Conservation (phyloP, 805 yeast species). For the Starmerella floris region DNA sequence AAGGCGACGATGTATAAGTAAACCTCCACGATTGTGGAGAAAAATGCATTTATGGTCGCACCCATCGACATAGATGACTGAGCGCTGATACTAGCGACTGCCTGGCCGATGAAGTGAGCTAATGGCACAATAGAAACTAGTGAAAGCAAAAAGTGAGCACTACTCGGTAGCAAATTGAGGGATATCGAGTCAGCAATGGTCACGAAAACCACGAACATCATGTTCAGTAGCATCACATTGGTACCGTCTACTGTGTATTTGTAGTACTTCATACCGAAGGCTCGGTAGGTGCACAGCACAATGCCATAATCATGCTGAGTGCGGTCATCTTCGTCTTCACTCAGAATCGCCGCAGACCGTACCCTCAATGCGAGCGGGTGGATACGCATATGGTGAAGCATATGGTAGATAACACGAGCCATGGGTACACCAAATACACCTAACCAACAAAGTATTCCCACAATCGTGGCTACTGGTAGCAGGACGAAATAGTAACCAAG, state of each 20-base stretch:
- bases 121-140: conserved; percentile 77
- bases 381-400: conserved; percentile 66
- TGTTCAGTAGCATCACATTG: conserved; percentile 77
- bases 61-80: conserved; percentile 98
- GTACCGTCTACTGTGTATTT: conserved; percentile 95
- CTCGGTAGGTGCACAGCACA: conserved; percentile 78
- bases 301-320: conserved; percentile 27
- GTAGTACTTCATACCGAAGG: conserved; percentile 84
- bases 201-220: conserved; percentile 64
- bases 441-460: conserved; percentile 62
- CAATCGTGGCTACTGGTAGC: conserved; percentile 48
- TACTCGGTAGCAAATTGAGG: conserved; percentile 37
- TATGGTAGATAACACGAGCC: conserved; percentile 60
- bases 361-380: conserved; percentile 85
- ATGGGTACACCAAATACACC: conserved; percentile 83
- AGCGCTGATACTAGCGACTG: conserved; percentile 97
- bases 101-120: conserved; percentile 96
- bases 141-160: conserved; percentile 59
- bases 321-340: conserved; percentile 31
- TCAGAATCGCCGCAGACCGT: conserved; percentile 33
- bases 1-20: conserved; percentile 86
- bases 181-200: conserved; percentile 68
- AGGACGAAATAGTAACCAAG: conserved; percentile 52
- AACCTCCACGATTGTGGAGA: conserved; percentile 89
- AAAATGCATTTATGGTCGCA: conserved; percentile 94